phyloP scores from a whole-genome alignment of 1,284 basidiomycete species.

The Anthracocystis walkeri region DNA sequence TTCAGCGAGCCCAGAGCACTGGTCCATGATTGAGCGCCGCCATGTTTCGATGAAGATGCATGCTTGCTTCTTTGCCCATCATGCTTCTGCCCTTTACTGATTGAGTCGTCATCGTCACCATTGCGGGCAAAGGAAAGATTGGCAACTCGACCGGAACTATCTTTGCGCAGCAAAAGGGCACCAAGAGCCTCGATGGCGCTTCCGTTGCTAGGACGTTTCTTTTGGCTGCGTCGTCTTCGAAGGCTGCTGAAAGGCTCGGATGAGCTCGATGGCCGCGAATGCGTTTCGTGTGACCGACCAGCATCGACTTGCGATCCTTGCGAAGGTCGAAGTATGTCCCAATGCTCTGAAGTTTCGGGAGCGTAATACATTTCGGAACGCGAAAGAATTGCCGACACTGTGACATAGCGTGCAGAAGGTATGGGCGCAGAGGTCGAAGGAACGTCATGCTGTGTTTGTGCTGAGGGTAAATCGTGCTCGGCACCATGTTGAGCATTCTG shows the following conservation, averaged over 20 bases:
- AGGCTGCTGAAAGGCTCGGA: slow-evolving; percentile 11
- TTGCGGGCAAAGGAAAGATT: slow-evolving; percentile 48
- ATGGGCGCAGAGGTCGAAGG: background rate
- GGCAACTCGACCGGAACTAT: slow-evolving; percentile 56
- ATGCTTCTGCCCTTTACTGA: background rate
- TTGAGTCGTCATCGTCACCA: background rate
- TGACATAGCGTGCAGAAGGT: slow-evolving; percentile 50
- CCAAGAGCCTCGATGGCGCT: slow-evolving; percentile 66
- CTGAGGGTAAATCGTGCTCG: background rate
- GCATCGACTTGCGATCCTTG: slow-evolving; percentile 9
- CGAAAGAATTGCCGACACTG: slow-evolving; percentile 62
- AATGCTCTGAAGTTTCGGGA: slow-evolving; percentile 27
- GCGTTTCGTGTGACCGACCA: background rate
- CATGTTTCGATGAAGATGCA: slow-evolving; percentile 13
- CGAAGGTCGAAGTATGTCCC: slow-evolving; percentile 34
- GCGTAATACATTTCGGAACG: slow-evolving; percentile 54
- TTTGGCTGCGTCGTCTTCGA: slow-evolving; percentile 22
- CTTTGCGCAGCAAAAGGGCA: slow-evolving; percentile 57
- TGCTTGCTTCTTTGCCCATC: background rate
- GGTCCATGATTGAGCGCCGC: slow-evolving; percentile 34
- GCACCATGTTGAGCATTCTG: background rate
- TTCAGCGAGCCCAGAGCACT: slow-evolving; percentile 25
- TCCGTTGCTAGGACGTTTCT: slow-evolving; percentile 55
- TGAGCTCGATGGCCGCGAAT: background rate
- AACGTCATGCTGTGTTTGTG: background rate